A percentile compares a stretch with the other conserved stretches of the same genome.
Evolutionary conservation across 305 asterid species (phyloP).

Genomic region (Fraxinus latifolia): DNA sequence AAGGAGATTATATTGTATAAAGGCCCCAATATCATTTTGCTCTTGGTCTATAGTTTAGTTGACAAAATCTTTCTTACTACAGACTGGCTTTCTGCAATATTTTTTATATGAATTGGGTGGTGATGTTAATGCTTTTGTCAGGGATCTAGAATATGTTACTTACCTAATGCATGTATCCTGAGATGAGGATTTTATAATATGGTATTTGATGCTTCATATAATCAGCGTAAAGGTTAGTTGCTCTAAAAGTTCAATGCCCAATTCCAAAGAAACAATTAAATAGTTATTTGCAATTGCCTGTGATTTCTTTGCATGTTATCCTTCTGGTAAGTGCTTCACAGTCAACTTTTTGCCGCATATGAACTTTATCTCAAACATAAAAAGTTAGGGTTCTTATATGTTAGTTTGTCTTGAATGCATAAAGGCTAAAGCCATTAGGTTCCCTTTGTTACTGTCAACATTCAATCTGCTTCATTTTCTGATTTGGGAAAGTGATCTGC

Average conservation of each 20-base stretch:
- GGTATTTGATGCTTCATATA: not conserved
- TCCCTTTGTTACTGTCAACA: not conserved
- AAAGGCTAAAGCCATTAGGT: not conserved
- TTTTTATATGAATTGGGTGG: not conserved
- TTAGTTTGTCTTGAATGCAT: not conserved
- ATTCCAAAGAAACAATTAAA: not conserved
- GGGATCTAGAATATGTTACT: not conserved
- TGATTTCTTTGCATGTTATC: not conserved
- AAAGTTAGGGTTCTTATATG: not conserved
- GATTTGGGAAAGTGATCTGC: conserved; percentile 7
- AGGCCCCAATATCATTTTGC: not conserved
- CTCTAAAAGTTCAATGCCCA: not conserved
- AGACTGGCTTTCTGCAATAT: conserved; percentile 1
- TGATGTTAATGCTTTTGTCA: conserved; percentile 1
- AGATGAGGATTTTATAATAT: not conserved
- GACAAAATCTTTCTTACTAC: not conserved
- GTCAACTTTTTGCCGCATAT: not conserved
- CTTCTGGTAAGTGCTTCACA: conserved; percentile 1
- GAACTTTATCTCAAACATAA: not conserved
- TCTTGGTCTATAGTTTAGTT: not conserved
- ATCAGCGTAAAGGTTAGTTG: not conserved
- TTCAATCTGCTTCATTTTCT: not conserved
- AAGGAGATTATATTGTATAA: not conserved
- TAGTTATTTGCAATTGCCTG: not conserved
- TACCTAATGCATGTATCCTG: not conserved